phyloP scores from a whole-genome alignment of 129 eudicot genomes.

The Lactuca sativa region DNA sequence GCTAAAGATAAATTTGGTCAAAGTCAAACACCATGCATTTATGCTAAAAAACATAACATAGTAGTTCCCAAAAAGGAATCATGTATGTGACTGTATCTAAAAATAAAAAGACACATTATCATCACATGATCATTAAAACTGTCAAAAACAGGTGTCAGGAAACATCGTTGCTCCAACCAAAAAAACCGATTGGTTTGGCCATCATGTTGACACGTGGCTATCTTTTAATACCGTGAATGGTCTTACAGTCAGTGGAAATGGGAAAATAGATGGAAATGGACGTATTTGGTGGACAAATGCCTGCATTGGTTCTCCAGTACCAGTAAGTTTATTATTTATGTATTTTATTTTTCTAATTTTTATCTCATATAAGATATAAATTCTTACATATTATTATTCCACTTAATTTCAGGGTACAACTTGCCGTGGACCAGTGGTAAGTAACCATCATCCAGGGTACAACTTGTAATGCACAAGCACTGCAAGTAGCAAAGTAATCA shows the following conservation, averaged over 20 bases:
- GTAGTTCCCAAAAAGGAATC: constrained; percentile 9
- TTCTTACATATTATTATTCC: constrained; percentile 4
- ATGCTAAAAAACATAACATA: constrained; percentile 5
- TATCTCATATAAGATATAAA: not conserved
- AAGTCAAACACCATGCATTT: not conserved
- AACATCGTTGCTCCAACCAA: constrained; percentile 43
- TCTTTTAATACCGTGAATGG: constrained; percentile 32
- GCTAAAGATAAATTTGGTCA: not conserved
- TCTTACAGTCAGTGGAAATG: constrained; percentile 42
- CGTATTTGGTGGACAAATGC: constrained; percentile 62
- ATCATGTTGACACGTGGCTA: constrained; percentile 40
- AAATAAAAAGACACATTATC: constrained; percentile 17
- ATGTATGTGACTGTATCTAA: constrained; percentile 24
- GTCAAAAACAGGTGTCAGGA: constrained; percentile 47
- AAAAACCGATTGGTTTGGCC: constrained; percentile 40
- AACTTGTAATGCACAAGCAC: not conserved
- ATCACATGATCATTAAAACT: constrained; percentile 27
- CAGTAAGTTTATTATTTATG: constrained; percentile 33
- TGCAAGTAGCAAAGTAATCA: not conserved
- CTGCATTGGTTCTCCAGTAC: constrained; percentile 37
- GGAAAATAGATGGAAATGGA: constrained; percentile 55
- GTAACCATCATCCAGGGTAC: constrained; percentile 19
- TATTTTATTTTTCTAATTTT: not conserved
- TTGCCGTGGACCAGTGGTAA: constrained; percentile 68
- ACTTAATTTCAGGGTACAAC: constrained; percentile 39